Evolutionary conservation across 306 rosid genomes (phyloP).

Genomic region (Carpinus viminea): DNA sequence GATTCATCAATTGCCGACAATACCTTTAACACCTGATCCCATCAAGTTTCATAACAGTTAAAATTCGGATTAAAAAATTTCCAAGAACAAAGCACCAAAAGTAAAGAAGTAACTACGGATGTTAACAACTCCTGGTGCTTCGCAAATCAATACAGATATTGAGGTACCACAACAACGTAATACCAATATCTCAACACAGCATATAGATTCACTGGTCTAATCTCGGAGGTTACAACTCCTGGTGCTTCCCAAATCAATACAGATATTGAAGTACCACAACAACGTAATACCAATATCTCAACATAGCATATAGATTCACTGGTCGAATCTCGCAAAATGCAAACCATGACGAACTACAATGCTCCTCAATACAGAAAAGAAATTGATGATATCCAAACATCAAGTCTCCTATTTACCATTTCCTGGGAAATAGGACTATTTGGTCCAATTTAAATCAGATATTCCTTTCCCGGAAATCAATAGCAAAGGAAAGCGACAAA

Average conservation of each 20-base stretch:
- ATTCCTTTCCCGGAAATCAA: not conserved
- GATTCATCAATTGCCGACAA: constrained; percentile 54
- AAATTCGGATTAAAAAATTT: not conserved
- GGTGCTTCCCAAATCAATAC: not conserved
- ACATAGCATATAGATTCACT: not conserved
- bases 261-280: not conserved
- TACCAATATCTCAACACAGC: not conserved
- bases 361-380: not conserved
- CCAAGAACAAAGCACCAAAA: not conserved
- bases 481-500: not conserved
- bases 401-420: not conserved
- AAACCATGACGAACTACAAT: not conserved
- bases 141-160: not conserved
- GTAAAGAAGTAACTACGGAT: not conserved
- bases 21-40: constrained; percentile 58
- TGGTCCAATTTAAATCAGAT: not conserved
- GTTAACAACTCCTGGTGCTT: not conserved
- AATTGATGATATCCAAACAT: not conserved
- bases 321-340: not conserved
- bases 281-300: not conserved
- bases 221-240: not conserved
- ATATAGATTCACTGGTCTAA: not conserved
- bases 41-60: not conserved
- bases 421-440: not conserved
- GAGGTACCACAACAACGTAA: not conserved